phyloP scores from a whole-genome alignment of 768 basidiomycete species.

The Boletus tylopilopsis region DNA sequence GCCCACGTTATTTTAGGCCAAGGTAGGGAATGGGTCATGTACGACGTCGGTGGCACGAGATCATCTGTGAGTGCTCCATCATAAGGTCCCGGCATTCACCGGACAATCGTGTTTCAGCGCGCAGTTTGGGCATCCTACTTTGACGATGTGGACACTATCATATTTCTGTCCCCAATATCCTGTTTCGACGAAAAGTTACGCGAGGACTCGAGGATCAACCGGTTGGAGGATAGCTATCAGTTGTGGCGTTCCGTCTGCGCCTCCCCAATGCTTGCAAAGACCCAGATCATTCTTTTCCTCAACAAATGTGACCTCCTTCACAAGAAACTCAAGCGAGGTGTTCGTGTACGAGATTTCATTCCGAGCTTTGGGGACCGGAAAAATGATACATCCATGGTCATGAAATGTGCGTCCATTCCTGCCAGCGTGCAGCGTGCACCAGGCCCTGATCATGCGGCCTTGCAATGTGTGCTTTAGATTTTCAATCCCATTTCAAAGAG shows the following conservation, averaged over 20 bases:
- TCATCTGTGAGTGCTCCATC: conserved; percentile 46
- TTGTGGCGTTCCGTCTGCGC: conserved; percentile 75
- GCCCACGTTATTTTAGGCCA: conserved; percentile 36
- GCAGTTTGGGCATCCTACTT: conserved; percentile 79
- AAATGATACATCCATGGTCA: conserved; percentile 66
- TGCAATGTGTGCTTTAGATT: conserved; percentile 43
- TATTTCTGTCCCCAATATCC: conserved; percentile 71
- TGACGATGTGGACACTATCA: conserved; percentile 79
- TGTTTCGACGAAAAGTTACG: conserved; percentile 79
- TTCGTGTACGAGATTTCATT: conserved; percentile 63
- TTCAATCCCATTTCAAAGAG: conserved; percentile 78
- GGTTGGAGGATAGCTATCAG: conserved; percentile 71
- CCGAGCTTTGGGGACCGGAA: conserved; percentile 70
- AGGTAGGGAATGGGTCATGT: conserved; percentile 75
- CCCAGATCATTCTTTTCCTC: conserved; percentile 52
- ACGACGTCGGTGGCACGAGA: conserved; percentile 76
- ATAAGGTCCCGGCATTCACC: conserved; percentile 1
- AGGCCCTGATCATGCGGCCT: conserved; percentile 10
- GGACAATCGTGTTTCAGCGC: conserved; percentile 40
- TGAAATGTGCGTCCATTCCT: conserved; percentile 52
- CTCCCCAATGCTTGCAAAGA: conserved; percentile 58
- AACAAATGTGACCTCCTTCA: conserved; percentile 74
- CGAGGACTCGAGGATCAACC: conserved; percentile 66
- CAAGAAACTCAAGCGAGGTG: conserved; percentile 66
- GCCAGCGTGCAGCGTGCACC: not conserved